Base-by-base conservation (phyloP, 768 basidiomycete species). In the Boletus pseudopeckii region DNA sequence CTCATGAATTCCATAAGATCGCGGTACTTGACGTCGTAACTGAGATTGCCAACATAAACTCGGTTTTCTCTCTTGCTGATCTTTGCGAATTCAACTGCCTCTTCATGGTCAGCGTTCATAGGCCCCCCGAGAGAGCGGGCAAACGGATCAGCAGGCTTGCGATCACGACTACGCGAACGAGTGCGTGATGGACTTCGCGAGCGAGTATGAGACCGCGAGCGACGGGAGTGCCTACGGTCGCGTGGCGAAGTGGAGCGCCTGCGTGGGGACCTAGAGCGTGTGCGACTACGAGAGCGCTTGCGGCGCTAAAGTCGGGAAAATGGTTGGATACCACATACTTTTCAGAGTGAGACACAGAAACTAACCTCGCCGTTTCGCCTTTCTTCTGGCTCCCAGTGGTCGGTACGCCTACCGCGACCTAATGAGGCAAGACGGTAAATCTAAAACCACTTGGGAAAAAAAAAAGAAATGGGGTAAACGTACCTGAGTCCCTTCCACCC, bases 1-100 rank as follows among this genome's bases (percentile, higher is more conserved):
- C 91, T 83, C 93, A 97, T 96, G 72, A 97, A 98, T 85, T 98
- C 93, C 84, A 95, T 93, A 74, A 99, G 80, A 79, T 98, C 97
- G 75, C 93, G 84, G 77, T 96, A 98, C 77, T 88, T 95, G 85
- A 94, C 92, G 72, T 96, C 92, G 80, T 98, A 99, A 71, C 91
- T 92, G 75, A 99, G 84, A 73, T 99, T 99, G 69, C 97, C 96
- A 72, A 98, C 92, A 67, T 99, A 99, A 66, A 98, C 93, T 64
- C 96, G 82, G 73, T 98, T 93, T 80, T 98, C 97, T 76, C 92
- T 84, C 82, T 95, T 92, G 87, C 90, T 93, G 68, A 87, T 82
- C 72, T 97, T 95, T 66, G 93, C 85, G 64, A 98, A 96, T 71
- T 95, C 96, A 64, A 86, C 85, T 15, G 96, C 96, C 67, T 97